These are phyloP conservation scores for Agrostemma githago DNA, from an alignment of 148 eudicot species.

Conservation along the genomic window DNA sequence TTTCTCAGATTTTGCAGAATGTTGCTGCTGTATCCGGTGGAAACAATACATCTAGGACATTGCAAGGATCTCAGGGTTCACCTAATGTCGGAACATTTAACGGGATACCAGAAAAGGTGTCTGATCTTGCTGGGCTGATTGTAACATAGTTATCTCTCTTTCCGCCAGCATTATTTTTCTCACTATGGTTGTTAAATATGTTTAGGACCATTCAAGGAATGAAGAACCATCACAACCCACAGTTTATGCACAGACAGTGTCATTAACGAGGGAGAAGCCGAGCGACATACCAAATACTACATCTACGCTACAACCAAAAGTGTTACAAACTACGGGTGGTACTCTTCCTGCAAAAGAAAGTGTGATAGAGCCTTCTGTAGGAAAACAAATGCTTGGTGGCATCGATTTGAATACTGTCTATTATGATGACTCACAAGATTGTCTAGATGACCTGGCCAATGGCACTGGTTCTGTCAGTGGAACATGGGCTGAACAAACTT, in stretches of 20 bases:
- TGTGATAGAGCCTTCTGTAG: slow-evolving; percentile 24
- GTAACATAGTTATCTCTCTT: neutral
- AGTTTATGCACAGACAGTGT: slow-evolving; percentile 29
- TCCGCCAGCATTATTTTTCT: slow-evolving; percentile 15
- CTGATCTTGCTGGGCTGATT: slow-evolving; percentile 8
- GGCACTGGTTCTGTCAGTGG: slow-evolving; percentile 28
- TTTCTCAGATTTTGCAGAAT: slow-evolving; percentile 71
- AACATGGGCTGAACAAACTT: slow-evolving; percentile 41
- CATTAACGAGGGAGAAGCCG: slow-evolving; percentile 23
- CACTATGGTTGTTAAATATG: slow-evolving; percentile 16
- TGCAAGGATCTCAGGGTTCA: slow-evolving; percentile 47
- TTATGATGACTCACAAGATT: slow-evolving; percentile 64
- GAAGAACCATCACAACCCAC: slow-evolving; percentile 29
- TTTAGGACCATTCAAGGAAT: slow-evolving; percentile 41
- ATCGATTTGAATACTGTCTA: slow-evolving; percentile 76
- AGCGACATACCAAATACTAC: slow-evolving; percentile 23
- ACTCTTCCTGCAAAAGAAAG: slow-evolving; percentile 28
- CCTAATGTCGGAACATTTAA: slow-evolving; percentile 42
- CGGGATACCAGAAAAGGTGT: slow-evolving; percentile 55
- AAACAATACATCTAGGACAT: slow-evolving; percentile 37
- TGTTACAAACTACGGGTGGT: slow-evolving; percentile 22
- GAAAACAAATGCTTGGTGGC: slow-evolving; percentile 33
- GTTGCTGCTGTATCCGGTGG: slow-evolving; percentile 53
- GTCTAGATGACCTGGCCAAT: slow-evolving; percentile 33
- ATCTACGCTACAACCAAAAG: slow-evolving; percentile 27